These are phyloP conservation scores for Boletus reticulatus DNA, from an alignment of 768 basidiomycete genomes.

Conservation along the genomic window DNA sequence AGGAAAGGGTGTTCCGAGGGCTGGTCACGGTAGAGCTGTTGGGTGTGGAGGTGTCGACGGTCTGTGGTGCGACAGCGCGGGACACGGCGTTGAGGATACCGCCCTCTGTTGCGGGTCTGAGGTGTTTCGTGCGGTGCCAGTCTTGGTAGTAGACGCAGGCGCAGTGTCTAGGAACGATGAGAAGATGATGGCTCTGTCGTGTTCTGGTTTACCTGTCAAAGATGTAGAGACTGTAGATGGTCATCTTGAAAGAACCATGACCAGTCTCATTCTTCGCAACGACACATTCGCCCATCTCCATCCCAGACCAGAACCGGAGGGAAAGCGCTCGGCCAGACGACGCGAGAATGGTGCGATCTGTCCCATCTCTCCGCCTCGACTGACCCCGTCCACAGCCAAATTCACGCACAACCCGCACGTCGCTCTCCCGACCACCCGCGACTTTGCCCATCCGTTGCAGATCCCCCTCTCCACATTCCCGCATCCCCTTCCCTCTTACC, in stretches of 20 bases:
- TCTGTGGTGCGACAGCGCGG: conserved; percentile 51
- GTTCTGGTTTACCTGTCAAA: conserved; percentile 64
- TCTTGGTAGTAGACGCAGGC: conserved; percentile 94
- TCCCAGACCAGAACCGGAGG: conserved; percentile 58
- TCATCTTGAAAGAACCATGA: conserved; percentile 40
- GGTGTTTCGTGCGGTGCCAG: conserved; percentile 80
- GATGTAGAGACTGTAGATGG: conserved; percentile 90
- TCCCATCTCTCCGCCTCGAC: background rate
- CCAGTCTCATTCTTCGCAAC: conserved; percentile 54
- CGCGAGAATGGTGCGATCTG: conserved; percentile 64
- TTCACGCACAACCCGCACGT: conserved; percentile 76
- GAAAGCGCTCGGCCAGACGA: conserved; percentile 73
- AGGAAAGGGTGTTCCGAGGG: conserved; percentile 65
- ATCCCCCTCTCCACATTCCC: conserved; percentile 62
- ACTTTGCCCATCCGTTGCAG: conserved; percentile 48
- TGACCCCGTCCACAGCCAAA: conserved; percentile 43
- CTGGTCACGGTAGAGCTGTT: conserved; percentile 45
- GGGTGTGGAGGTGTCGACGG: conserved; percentile 31
- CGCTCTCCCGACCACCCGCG: conserved; percentile 55
- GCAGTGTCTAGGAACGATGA: conserved; percentile 63
- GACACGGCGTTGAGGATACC: conserved; percentile 80
- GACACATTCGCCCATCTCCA: conserved; percentile 56
- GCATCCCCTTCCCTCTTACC: conserved; percentile 67
- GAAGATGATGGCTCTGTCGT: too few relatives aligned
- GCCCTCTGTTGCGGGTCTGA: conserved; percentile 69